Conservation (phyloP, 208 protist genomes). For the Acanthamoeba divionensis region DNA sequence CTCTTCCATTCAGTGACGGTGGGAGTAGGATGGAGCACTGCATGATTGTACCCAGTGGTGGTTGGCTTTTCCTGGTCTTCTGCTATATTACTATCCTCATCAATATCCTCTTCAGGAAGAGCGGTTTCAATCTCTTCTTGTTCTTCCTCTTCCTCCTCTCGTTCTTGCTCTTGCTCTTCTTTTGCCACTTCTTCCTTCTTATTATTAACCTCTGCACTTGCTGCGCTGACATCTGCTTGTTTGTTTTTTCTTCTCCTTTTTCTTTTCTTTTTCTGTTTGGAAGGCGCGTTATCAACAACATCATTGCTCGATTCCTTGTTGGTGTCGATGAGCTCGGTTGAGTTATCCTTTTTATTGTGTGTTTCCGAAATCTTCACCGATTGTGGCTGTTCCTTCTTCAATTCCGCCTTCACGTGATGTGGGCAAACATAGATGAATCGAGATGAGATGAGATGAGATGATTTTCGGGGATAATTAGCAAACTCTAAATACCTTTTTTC, state of each 20-base stretch:
- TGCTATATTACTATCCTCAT: neutral
- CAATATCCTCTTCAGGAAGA: neutral
- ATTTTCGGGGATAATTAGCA: too few relatives aligned
- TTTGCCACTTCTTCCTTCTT: neutral
- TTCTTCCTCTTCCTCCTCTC: neutral
- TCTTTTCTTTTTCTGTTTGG: neutral
- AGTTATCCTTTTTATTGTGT: too few relatives aligned
- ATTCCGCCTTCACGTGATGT: too few relatives aligned
- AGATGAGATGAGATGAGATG: too few relatives aligned
- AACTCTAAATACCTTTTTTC: too few relatives aligned
- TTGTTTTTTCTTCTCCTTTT: neutral
- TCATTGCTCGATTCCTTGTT: too few relatives aligned
- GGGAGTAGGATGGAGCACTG: neutral
- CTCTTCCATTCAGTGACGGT: constrained; percentile 21
- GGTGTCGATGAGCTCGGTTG: too few relatives aligned
- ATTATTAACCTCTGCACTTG: neutral
- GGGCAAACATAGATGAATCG: too few relatives aligned
- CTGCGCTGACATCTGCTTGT: neutral
- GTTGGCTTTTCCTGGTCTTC: neutral
- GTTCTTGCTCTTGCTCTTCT: neutral
- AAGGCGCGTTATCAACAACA: neutral
- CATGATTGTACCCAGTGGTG: neutral
- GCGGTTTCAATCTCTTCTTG: neutral
- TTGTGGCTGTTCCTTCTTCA: too few relatives aligned
- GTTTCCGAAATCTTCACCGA: too few relatives aligned